Conservation (phyloP, 2,329 filamentous ascomycete species). For the Phialemonium atrogriseum region DNA sequence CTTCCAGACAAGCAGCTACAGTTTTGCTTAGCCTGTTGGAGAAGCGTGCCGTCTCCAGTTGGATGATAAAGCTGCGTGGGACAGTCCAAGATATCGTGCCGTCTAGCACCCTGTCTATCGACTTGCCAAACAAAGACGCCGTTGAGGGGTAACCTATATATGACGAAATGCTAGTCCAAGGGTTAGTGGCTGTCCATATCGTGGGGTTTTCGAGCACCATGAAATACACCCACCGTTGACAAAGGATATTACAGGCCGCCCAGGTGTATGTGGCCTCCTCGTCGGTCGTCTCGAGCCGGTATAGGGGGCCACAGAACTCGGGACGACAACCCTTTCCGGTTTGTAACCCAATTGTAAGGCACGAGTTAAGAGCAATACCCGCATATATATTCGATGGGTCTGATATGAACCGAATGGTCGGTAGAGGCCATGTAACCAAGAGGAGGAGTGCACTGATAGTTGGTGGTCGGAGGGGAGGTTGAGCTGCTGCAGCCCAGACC, state of each 20-base stretch:
- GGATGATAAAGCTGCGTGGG: slow-evolving; percentile 34
- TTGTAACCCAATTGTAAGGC: slow-evolving; percentile 41
- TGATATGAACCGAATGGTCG: slow-evolving; percentile 40
- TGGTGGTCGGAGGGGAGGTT: slow-evolving; percentile 34
- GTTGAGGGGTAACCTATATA: slow-evolving; percentile 38
- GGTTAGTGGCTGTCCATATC: not conserved
- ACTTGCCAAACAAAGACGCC: slow-evolving; percentile 36
- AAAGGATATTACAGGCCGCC: slow-evolving; percentile 43
- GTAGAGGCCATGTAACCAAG: slow-evolving; percentile 42
- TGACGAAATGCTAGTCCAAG: slow-evolving; percentile 20
- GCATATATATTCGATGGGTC: slow-evolving; percentile 42
- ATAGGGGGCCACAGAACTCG: slow-evolving; percentile 36
- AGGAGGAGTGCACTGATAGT: slow-evolving; percentile 44
- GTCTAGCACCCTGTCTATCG: slow-evolving; percentile 36
- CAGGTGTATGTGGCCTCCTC: slow-evolving; percentile 46
- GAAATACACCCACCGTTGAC: slow-evolving; percentile 32
- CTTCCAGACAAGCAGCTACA: slow-evolving; percentile 37
- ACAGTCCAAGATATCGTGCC: slow-evolving; percentile 28
- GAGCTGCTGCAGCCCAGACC: slow-evolving; percentile 34
- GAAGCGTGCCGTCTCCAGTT: slow-evolving; percentile 43
- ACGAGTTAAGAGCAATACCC: slow-evolving; percentile 37
- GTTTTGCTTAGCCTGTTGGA: slow-evolving; percentile 39
- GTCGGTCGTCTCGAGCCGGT: slow-evolving; percentile 35
- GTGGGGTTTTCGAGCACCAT: not conserved
- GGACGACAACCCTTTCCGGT: slow-evolving; percentile 42